These are phyloP conservation scores for Aureobasidium namibiae DNA, from an alignment of 2,329 filamentous ascomycete species.

Conservation along the genomic window DNA sequence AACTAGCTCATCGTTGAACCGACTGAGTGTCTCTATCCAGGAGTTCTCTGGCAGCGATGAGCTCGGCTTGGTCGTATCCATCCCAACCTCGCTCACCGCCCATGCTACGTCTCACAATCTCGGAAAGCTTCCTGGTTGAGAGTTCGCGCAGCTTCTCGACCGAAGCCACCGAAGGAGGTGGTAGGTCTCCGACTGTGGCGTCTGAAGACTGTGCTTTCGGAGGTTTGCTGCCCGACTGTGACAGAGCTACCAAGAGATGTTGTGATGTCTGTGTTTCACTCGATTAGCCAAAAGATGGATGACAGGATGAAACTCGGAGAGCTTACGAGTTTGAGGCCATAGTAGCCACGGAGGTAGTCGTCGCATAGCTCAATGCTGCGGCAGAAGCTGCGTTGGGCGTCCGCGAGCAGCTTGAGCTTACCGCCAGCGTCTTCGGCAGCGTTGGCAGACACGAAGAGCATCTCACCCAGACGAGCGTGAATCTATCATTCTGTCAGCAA, in stretches of 20 bases:
- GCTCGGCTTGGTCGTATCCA: conserved; percentile 63
- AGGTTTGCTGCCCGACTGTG: conserved; percentile 17
- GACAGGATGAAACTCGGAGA: neutral
- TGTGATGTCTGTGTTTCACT: conserved; percentile 16
- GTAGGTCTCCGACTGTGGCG: conserved; percentile 30
- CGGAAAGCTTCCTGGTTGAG: conserved; percentile 65
- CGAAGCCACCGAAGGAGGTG: conserved; percentile 49
- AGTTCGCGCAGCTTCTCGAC: conserved; percentile 61
- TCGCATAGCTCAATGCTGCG: conserved; percentile 91
- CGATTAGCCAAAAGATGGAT: neutral
- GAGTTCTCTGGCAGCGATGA: conserved; percentile 62
- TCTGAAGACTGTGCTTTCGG: conserved; percentile 21
- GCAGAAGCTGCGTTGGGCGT: conserved; percentile 76
- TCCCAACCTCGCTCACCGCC: conserved; percentile 58
- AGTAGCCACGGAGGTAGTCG: conserved; percentile 84
- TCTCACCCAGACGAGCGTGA: conserved; percentile 78
- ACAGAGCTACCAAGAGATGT: conserved; percentile 20
- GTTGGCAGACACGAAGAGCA: conserved; percentile 59
- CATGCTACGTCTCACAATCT: conserved; percentile 61
- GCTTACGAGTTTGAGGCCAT: conserved; percentile 64
- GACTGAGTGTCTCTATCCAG: conserved; percentile 45
- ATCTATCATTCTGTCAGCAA: conserved; percentile 38
- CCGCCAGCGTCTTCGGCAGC: conserved; percentile 28
- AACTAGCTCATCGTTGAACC: conserved; percentile 22
- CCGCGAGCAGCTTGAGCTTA: conserved; percentile 48